Base-by-base conservation (phyloP, 805 yeast species). In the Candida ponderosae region DNA sequence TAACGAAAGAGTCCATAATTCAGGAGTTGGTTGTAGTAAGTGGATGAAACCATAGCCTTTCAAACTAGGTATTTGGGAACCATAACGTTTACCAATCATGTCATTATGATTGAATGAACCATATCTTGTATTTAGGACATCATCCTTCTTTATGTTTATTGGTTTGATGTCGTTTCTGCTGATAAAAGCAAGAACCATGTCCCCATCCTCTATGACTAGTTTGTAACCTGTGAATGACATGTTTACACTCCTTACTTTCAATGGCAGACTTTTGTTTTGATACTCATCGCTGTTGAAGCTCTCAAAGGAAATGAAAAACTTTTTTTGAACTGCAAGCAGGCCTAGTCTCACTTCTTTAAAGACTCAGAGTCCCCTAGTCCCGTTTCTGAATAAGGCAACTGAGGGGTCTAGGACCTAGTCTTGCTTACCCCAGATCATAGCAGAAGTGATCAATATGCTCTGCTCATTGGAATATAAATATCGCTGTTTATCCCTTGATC, bases 1-100 rank as follows among this genome's bases (percentile, higher is more conserved):
- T 27, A 93, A 65, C 0, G 97, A 85, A n/a, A 86, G 53, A 0
- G 96, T 83, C 99, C 99, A 93, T 18, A 93, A 63, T 59, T 93
- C 99, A 0, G 99, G 89, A 0, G 95, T 81, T 1, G 98, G 97
- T 42, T 84, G 89, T 33, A 93, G 60, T 13, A 93, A 65, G 54
- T 90, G 95, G 34, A 93, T 76, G 54, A 88, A 93, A 0, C 96
- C 96, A 48, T 73, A 72, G 0, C 89, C 94, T 42, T 74, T 76
- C 6, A 76, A 69, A 16, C 84, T 74, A 4, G 88, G 73, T 51
- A 90, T 75, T 55, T 93, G 99, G 0, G 86, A 69, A 1, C 99
- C 99, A 59, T 74, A 90, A 42, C 67, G 70, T 52, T 72, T 62
- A 5, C 95, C 95, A 40, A 93, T 76, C 84, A 93, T 88, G 24